Base-by-base conservation (phyloP, 192 early-diverging fungal species). In the Cetraspora pellucida region DNA sequence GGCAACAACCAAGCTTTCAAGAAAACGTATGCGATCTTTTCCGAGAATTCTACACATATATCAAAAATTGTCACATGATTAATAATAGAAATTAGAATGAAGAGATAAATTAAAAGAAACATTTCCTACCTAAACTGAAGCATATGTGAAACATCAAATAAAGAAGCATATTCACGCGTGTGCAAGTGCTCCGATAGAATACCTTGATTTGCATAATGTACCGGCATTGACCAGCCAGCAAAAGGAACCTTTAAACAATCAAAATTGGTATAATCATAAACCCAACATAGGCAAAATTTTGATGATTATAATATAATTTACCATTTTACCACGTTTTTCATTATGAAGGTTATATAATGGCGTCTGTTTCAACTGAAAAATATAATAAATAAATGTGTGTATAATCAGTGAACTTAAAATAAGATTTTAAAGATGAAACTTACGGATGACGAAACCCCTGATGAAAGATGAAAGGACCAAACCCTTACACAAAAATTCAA, bases 61-160 rank as follows among this genome's bases (percentile, higher is more conserved):
- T n/a, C n/a, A 44, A 59, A 57, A 49, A 58, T 11, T 6, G n/a
- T 59, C 64, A 72, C n/a, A n/a, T n/a, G n/a, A n/a, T n/a, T n/a
- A 25, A 46, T 52, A 31, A 30, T 21, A 23, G 2, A 50, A 45
- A 61, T 31, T 5, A 13, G 59, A 9, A 57, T 58, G 25, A 58
- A 37, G 67, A 55, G 37, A 44, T 23, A 28, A 9, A 37, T 1
- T 28, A 9, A 31, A 14, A 65, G 28, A 17, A 64, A 37, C 3
- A 21, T 19, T 30, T 75, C 61, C 70, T 84, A 94, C 88, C 91
- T 87, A 37, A 95, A 95, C 83, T 98, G 96, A 73, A 98, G 87
- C 97, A 99, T 99, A 82, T 99, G 97, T 28, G 95, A 95, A 46
- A 99, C 97, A 84, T 99, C 97, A 83, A 99, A 99, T 58, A 99